Percentiles rank a stretch among this genome's conserved stretches.
These are phyloP conservation scores for Quercus robur DNA, from an alignment of 306 rosid genomes.

Conservation along the genomic window DNA sequence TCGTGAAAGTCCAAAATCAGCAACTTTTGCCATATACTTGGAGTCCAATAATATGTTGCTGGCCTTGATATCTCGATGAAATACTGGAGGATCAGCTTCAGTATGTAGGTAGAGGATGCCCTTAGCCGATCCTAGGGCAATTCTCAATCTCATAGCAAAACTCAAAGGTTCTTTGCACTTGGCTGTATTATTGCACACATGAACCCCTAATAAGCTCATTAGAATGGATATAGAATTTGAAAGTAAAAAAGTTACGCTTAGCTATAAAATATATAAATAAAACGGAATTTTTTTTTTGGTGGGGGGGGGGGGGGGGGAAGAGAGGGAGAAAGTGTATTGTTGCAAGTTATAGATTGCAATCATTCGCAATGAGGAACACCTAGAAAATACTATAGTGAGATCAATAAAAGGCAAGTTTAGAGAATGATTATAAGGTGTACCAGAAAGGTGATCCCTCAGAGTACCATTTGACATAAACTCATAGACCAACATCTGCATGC, in stretches of 20 bases:
- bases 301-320: no score
- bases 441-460: conserved; percentile 77
- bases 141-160: conserved; percentile 53
- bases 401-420: not conserved
- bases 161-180: conserved; percentile 36
- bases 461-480: conserved; percentile 91
- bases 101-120: conserved; percentile 87
- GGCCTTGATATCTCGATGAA: conserved; percentile 90
- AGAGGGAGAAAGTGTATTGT: no score
- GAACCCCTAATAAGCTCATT: not conserved
- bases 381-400: no score
- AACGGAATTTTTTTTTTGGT: no score
- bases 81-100: conserved; percentile 93
- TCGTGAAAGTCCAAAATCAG: conserved; percentile 90
- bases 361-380: no score
- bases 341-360: no score
- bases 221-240: not conserved
- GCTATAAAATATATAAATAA: no score
- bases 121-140: conserved; percentile 83
- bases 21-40: conserved; percentile 69
- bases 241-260: no score
- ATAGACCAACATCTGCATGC: conserved; percentile 82
- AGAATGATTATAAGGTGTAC: conserved; percentile 36
- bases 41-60: conserved; percentile 82
- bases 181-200: conserved; percentile 43